phyloP scores from a whole-genome alignment of 2,329 filamentous ascomycete species.

The Fusarium sp. region DNA sequence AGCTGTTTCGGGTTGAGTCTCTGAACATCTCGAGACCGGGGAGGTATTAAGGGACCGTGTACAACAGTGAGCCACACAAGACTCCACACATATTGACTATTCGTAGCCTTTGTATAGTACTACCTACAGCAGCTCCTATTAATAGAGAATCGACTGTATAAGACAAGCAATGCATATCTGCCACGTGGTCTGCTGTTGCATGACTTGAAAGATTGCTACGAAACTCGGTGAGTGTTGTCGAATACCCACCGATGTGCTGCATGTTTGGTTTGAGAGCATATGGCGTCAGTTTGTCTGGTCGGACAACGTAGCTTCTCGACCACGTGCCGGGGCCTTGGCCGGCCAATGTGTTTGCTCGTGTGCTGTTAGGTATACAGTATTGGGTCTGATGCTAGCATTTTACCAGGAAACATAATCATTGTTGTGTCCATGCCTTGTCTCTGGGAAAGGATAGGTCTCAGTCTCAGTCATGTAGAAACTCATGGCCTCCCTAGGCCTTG shows the following conservation, averaged over 20 bases:
- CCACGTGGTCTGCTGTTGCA: neutral
- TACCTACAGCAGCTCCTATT: slow-evolving; percentile 3
- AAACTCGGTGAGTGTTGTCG: neutral
- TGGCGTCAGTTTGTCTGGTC: neutral
- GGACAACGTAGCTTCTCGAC: neutral
- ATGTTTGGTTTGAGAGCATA: neutral
- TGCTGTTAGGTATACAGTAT: neutral
- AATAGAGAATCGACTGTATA: slow-evolving; percentile 1
- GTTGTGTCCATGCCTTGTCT: neutral
- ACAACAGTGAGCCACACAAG: slow-evolving; percentile 40
- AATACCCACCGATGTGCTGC: neutral
- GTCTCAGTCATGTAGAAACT: neutral
- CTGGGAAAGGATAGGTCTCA: neutral
- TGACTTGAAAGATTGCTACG: neutral
- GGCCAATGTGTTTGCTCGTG: neutral
- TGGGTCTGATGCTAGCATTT: neutral
- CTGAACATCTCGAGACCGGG: neutral
- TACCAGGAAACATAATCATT: rapidly evolving
- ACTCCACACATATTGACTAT: slow-evolving; percentile 40
- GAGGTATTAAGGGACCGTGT: slow-evolving; percentile 29
- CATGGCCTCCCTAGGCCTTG: neutral
- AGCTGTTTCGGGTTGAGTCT: slow-evolving; percentile 12
- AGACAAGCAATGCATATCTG: neutral
- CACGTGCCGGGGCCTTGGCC: neutral
- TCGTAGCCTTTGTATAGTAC: slow-evolving; percentile 37